These are phyloP conservation scores for Castanopsis chinensis DNA, from an alignment of 306 rosid species.

Conservation along the genomic window DNA sequence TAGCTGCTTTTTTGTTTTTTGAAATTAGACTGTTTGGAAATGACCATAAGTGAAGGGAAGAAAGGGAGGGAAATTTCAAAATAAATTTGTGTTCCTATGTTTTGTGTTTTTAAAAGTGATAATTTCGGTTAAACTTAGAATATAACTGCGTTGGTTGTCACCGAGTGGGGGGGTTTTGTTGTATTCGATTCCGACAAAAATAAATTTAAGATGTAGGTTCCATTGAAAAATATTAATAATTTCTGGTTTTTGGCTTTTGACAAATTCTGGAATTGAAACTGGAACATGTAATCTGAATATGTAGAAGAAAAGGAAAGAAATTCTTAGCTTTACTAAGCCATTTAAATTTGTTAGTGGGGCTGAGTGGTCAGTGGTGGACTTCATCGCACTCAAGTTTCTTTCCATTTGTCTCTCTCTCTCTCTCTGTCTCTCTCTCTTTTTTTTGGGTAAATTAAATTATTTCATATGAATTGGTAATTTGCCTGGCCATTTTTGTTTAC, in stretches of 20 bases:
- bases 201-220: not conserved
- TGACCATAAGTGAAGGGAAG: not conserved
- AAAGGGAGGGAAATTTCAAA: not conserved
- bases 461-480: slow-evolving; percentile 1
- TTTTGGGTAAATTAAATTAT: not conserved
- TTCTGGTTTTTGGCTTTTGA: not conserved
- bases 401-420: not conserved
- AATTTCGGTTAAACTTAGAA: not conserved
- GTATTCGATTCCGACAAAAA: not conserved
- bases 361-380: not conserved
- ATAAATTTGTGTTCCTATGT: not conserved
- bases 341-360: not conserved
- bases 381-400: not conserved
- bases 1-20: not conserved
- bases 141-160: not conserved
- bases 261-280: not conserved
- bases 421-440: not conserved
- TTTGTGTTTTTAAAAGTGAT: not conserved
- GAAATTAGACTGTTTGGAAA: not conserved
- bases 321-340: not conserved
- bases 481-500: not conserved
- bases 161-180: not conserved
- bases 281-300: not conserved
- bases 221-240: not conserved
- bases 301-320: not conserved